A percentile compares a stretch with the other conserved stretches of the same genome.
Conservation (phyloP, 75 land plant species). For the Selaginella tamariscina region DNA sequence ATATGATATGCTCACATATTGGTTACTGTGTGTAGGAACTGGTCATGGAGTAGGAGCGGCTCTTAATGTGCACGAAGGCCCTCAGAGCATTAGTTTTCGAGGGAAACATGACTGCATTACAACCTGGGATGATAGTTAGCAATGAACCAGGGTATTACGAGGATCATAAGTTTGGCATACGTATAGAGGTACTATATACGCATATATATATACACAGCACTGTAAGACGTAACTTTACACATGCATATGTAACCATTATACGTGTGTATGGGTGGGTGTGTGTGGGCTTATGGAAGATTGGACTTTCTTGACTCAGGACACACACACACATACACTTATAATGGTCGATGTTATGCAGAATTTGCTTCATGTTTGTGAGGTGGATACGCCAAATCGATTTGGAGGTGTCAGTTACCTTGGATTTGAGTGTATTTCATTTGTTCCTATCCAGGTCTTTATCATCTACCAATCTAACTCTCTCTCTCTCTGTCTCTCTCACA, state of each 20-base stretch:
- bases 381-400: slow-evolving; percentile 56
- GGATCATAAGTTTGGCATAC: slow-evolving; percentile 84
- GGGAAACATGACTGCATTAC: slow-evolving; percentile 81
- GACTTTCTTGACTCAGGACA: too few relatives aligned
- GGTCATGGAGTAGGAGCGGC: slow-evolving; percentile 99
- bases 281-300: too few relatives aligned
- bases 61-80: slow-evolving; percentile 95
- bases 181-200: too few relatives aligned
- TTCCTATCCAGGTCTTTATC: slow-evolving; percentile 70
- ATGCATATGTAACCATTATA: too few relatives aligned
- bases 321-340: too few relatives aligned
- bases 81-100: slow-evolving; percentile 88
- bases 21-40: slow-evolving; percentile 47
- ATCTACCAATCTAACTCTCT: neutral
- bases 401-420: slow-evolving; percentile 76
- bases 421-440: slow-evolving; percentile 84
- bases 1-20: neutral
- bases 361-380: slow-evolving; percentile 67
- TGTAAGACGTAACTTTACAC: too few relatives aligned
- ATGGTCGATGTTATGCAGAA: slow-evolving; percentile 62
- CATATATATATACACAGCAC: too few relatives aligned
- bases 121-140: slow-evolving; percentile 83
- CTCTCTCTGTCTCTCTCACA: neutral
- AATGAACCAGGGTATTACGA: slow-evolving; percentile 99
- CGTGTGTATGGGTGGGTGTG: too few relatives aligned